Percentiles rank a stretch among this genome's conserved stretches.
Conservation (phyloP, 208 protist genomes). For the Wallacemonas sp. region DNA sequence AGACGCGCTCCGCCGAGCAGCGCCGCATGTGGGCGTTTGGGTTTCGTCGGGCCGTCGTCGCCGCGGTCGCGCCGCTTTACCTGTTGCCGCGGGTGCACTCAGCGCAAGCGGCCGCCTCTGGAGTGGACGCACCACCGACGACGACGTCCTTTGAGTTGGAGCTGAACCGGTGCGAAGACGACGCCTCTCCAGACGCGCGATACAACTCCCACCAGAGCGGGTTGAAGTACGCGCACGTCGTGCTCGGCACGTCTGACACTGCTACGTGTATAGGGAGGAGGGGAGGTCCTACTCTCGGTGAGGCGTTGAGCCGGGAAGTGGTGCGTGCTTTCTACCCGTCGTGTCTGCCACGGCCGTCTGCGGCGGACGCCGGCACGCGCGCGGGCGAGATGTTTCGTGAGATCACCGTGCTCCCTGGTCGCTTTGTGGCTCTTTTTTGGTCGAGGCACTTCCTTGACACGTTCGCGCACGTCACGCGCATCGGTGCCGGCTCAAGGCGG, state of each 20-base stretch:
- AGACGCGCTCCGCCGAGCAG: conserved; percentile 23
- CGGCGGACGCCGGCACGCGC: neutral
- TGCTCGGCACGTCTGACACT: no score
- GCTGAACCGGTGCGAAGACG: no score
- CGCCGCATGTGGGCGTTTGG: conserved; percentile 2
- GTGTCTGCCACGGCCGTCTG: neutral
- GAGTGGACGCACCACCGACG: no score
- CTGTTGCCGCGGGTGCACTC: neutral
- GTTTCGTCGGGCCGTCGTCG: conserved; percentile 21
- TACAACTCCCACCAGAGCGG: no score
- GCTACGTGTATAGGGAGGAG: no score
- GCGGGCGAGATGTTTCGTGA: no score
- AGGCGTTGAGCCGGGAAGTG: no score
- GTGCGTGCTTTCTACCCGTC: neutral
- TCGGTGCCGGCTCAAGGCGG: no score
- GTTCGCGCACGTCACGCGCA: neutral
- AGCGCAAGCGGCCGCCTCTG: neutral
- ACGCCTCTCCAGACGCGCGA: no score
- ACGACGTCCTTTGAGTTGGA: neutral
- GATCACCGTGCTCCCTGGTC: conserved; percentile 16
- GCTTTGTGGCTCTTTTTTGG: conserved; percentile 22
- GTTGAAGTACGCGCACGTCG: no score
- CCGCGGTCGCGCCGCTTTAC: conserved; percentile 27
- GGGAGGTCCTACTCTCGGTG: no score
- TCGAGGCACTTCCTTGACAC: neutral